Evolutionary conservation across 257 asterid species (phyloP), one percentile per base, ranked within the genome.

Genomic region (Nicotiana otophora): DNA sequence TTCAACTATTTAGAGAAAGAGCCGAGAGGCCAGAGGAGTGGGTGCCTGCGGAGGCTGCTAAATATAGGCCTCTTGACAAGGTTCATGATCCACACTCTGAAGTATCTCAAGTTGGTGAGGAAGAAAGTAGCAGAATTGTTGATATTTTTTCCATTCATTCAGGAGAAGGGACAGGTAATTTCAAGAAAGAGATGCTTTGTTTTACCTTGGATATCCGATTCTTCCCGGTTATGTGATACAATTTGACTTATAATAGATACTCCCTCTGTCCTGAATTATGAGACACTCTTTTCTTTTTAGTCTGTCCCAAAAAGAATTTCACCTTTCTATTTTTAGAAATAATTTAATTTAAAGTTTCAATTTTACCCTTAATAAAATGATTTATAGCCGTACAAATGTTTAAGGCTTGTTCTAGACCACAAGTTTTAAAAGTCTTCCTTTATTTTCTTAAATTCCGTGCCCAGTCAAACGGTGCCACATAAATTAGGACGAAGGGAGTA

Each of bases 21-120:
- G 82, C 86, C 54, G 95, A 93, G 88, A 93, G 99, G 88, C 98
- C 99, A 16, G 94, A 87, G 82, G 98, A 96, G 15, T 94, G 99
- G 99, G 99, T 94, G 81, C 99, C 99, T 15, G 87, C 84, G 58
- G 97, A 94, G 87, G 72, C 66, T 82, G 81, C 84, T 68, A 74
- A 87, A 46, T 19, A 23, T 79, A 65, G 46, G 78, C 84, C 86
- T 82, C 83, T 78, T 51, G 83, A 85, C 57, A 66, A 48, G 31
- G 72, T 55, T 80, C 83, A 57, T 60, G 86, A 77, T 81, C 89
- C 85, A 67, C 64, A 78, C 78, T 62, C 89, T 42, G 91, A 86
- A 82, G 82, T 84, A 64, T 66, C 69, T 77, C 92, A 85, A 78
- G 84, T 77, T 81, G 90, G 75, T 64, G 92, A 86, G 81, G 85